Evolutionary conservation across 352 stramenopile species (phyloP).

Genomic region (Achlya hypogyna): DNA sequence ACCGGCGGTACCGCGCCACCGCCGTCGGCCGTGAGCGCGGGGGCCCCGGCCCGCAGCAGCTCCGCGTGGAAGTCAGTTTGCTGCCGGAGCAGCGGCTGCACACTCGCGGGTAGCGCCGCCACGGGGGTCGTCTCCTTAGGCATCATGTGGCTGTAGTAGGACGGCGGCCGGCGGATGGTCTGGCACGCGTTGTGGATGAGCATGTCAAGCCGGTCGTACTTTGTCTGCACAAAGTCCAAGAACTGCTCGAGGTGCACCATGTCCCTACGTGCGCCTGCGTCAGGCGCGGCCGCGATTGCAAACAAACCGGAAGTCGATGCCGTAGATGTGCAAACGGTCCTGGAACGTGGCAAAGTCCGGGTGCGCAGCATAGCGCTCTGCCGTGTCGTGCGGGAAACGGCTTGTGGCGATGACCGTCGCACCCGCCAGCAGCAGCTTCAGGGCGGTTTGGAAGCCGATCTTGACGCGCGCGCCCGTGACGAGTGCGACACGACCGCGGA

Average conservation of each 20-base stretch:
- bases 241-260: constrained; percentile 94
- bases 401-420: constrained; percentile 92
- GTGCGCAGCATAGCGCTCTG: constrained; percentile 84
- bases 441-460: constrained; percentile 92
- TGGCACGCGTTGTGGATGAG: constrained; percentile 98
- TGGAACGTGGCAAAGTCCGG: constrained; percentile 90
- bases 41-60: constrained; percentile 27
- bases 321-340: constrained; percentile 91
- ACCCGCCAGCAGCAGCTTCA: constrained; percentile 92
- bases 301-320: constrained; percentile 89
- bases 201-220: constrained; percentile 89
- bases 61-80: constrained; percentile 69
- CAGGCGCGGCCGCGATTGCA: too few species aligned
- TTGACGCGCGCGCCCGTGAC: constrained; percentile 95
- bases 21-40: constrained; percentile 32
- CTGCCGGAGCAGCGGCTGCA: constrained; percentile 68
- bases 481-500: constrained; percentile 86
- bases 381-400: constrained; percentile 90
- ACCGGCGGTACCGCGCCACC: constrained; percentile 7
- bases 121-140: constrained; percentile 73
- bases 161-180: constrained; percentile 89
- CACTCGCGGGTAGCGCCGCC: constrained; percentile 34
- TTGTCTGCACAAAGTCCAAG: constrained; percentile 72
- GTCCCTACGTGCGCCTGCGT: constrained; percentile 36
- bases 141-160: constrained; percentile 90